These are phyloP conservation scores for Pyrenula massariospora DNA, from an alignment of 495 filamentous ascomycete species.

Conservation along the genomic window DNA sequence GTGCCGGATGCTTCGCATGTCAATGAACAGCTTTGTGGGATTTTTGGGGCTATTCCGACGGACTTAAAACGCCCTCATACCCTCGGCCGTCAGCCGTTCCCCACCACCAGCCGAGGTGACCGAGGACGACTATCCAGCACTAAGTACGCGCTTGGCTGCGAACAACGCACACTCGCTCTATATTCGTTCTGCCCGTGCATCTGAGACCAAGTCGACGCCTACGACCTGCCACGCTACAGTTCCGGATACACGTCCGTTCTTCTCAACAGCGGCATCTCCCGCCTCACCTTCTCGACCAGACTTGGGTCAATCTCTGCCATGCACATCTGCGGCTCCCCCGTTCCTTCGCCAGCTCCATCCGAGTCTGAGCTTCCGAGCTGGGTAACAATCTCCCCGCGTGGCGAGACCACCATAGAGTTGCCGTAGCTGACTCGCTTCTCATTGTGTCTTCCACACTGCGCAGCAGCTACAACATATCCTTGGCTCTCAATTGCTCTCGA, in stretches of 20 bases:
- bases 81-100: too few species aligned
- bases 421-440: constrained; percentile 76
- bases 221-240: constrained; percentile 18
- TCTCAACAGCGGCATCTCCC: constrained; percentile 52
- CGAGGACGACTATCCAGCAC: too few species aligned
- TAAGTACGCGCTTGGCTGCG: too few species aligned
- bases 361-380: constrained; percentile 40
- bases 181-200: too few species aligned
- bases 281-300: constrained; percentile 38
- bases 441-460: constrained; percentile 72
- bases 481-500: constrained; percentile 87
- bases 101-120: neutral
- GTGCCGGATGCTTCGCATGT: neutral
- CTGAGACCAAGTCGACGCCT: too few species aligned
- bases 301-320: constrained; percentile 39
- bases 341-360: constrained; percentile 11
- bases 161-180: too few species aligned
- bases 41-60: neutral
- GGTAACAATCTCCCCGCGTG: constrained; percentile 71
- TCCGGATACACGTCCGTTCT: constrained; percentile 52
- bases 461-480: constrained; percentile 75
- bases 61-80: too few species aligned
- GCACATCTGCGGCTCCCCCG: constrained; percentile 37
- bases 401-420: constrained; percentile 75
- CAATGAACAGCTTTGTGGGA: neutral